Base-by-base conservation (phyloP, 257 asterid species). In the Gentiana dahurica region DNA sequence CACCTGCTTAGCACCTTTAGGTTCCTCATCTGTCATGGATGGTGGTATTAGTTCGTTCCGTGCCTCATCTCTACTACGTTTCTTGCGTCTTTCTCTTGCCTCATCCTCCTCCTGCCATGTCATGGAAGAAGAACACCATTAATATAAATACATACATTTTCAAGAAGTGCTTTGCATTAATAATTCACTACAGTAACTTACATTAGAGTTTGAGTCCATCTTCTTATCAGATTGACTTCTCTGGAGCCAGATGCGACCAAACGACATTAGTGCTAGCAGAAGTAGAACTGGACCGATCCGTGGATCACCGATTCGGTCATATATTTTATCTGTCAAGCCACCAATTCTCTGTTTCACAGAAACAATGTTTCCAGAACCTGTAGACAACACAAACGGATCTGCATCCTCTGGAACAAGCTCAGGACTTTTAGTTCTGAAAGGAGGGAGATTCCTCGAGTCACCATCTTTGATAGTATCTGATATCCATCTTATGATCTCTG, bases 221-320 rank as follows among this genome's bases (percentile, higher is more conserved):
- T 76, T 13, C 47, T 64, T 79, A 64, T 73, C 51, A 39, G 80
- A 33, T 64, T 73, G 83, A 68, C 77, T 88, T 73, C 83, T 80
- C 56, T 69, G 83, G 34, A 88, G 60, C 87, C 89, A 92, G 57
- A 79, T 73, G 59, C 73, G 72, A 49, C 94, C 95, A 10, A 70
- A 83, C 12, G 89, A 77, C 79, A 88, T 72, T 69, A 83, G 56
- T 49, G 99, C 93, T 54, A 51, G 78, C 84, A 92, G 72, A 51
- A 92, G 94, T 77, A 92, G 67, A 49, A 73, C 55, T 32, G 99
- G 99, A 6, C 99, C 99, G 34, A 92, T 78, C 60, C 95, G 79
- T 6, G 97, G 99, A 73, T 92, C 99, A 15, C 72, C 75, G 1
- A 80, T 71, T 71, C 74, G 59, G 75, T 83, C 81, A 13, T 66